Conservation (phyloP, 208 protist species). For the Herpetomonas samuelpessoai region DNA sequence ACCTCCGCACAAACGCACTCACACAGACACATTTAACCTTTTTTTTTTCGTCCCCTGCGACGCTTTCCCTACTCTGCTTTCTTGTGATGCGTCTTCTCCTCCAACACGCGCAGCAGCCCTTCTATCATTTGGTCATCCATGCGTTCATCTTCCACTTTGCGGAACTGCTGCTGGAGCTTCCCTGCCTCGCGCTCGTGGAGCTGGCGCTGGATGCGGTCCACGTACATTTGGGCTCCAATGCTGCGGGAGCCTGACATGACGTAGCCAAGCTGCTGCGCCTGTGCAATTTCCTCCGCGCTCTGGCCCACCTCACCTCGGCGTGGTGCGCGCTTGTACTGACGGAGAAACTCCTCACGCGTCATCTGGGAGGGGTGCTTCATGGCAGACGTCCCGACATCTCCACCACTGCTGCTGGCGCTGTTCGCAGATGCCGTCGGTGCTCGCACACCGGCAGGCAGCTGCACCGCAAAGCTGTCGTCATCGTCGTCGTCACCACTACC, state of each 20-base stretch:
- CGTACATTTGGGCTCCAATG: conserved; percentile 75
- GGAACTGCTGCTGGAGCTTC: conserved; percentile 87
- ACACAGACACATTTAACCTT: not conserved
- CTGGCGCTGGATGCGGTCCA: conserved; percentile 83
- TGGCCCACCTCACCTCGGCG: conserved; percentile 86
- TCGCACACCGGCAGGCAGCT: conserved; percentile 5
- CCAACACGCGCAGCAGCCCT: conserved; percentile 45
- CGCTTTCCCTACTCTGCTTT: too few relatives aligned
- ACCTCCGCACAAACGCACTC: not conserved
- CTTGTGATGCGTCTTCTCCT: conserved; percentile 20
- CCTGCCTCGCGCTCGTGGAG: conserved; percentile 87
- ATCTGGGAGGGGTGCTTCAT: conserved; percentile 88
- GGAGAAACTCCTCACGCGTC: conserved; percentile 82
- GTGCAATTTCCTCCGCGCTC: conserved; percentile 69
- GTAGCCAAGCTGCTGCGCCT: conserved; percentile 83
- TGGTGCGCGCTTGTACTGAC: conserved; percentile 85
- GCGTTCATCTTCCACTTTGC: conserved; percentile 82
- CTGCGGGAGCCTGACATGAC: conserved; percentile 91
- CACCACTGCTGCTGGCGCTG: not conserved
- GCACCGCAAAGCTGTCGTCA: conserved; percentile 60
- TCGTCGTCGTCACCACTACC: conserved; percentile 12
- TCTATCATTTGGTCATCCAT: conserved; percentile 70
- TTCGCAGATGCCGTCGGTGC: too few relatives aligned
- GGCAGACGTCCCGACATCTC: not conserved
- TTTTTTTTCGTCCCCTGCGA: not conserved